Conservation (phyloP, 108 stramenopile species). For the Skeletonema menzelii region DNA sequence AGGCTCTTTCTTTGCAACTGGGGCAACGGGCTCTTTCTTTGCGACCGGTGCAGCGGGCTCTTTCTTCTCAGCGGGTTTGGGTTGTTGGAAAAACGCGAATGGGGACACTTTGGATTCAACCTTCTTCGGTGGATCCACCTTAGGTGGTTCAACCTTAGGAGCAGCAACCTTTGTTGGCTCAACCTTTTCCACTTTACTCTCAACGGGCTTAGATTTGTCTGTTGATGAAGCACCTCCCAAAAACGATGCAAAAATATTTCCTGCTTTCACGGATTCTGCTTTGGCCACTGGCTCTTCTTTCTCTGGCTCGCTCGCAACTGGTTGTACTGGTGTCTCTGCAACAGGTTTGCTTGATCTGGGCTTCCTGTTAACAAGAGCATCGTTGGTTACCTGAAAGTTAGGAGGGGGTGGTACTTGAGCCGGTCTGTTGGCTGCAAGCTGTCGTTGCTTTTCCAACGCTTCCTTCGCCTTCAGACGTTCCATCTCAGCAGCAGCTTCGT, state of each 20-base stretch:
- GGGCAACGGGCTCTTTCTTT: constrained; percentile 29
- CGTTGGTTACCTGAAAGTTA: background rate
- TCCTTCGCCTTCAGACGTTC: constrained; percentile 63
- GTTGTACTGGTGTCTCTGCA: background rate
- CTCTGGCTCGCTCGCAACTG: constrained; percentile 13
- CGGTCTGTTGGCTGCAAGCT: constrained; percentile 13
- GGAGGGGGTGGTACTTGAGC: constrained; percentile 11
- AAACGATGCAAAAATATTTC: constrained; percentile 12
- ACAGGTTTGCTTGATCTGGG: background rate
- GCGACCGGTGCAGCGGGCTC: constrained; percentile 35
- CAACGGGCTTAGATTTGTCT: constrained; percentile 6
- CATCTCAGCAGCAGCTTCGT: constrained; percentile 65
- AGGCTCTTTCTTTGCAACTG: constrained; percentile 32
- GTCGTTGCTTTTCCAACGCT: constrained; percentile 60
- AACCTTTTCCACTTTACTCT: constrained; percentile 10
- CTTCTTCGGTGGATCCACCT: constrained; percentile 1
- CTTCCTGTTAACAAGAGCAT: background rate
- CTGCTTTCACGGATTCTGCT: constrained; percentile 1
- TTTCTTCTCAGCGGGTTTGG: background rate
- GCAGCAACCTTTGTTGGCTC: constrained; percentile 11
- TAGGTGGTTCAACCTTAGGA: constrained; percentile 2
- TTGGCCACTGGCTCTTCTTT: background rate
- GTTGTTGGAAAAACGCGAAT: background rate
- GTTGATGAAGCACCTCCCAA: constrained; percentile 19
- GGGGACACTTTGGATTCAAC: constrained; percentile 16